Percentiles rank a stretch among this genome's conserved stretches.
These are phyloP conservation scores for Singerocomus inundabilis DNA, from an alignment of 1,284 basidiomycete genomes.

Conservation along the genomic window DNA sequence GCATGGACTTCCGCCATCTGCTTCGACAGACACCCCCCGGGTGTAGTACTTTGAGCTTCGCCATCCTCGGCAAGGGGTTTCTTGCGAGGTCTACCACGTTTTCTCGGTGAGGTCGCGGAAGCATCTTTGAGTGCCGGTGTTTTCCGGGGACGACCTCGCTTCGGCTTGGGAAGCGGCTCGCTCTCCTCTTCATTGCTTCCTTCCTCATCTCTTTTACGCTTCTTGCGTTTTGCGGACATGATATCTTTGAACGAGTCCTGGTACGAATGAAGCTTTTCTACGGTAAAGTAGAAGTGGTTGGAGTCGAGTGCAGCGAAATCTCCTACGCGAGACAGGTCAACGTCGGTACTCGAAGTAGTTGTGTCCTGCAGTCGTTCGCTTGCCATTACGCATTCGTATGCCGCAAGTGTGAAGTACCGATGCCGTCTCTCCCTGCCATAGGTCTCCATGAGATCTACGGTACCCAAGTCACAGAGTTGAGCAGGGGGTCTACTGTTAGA, in stretches of 20 bases:
- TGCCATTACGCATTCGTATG: slow-evolving; percentile 54
- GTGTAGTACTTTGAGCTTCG: background rate
- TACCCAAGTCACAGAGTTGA: slow-evolving; percentile 68
- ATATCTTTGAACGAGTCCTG: slow-evolving; percentile 48
- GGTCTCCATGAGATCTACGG: slow-evolving; percentile 69
- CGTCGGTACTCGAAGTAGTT: slow-evolving; percentile 40
- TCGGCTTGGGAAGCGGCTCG: slow-evolving; percentile 36
- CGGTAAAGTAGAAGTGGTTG: slow-evolving; percentile 53
- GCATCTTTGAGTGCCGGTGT: slow-evolving; percentile 9
- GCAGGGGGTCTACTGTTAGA: slow-evolving; percentile 60
- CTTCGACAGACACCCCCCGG: slow-evolving; percentile 1
- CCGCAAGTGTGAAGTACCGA: slow-evolving; percentile 69
- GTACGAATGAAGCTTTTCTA: slow-evolving; percentile 40
- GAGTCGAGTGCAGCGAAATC: slow-evolving; percentile 47
- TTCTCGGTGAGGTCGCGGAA: slow-evolving; percentile 17
- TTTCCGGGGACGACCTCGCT: slow-evolving; percentile 40
- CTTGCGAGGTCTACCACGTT: slow-evolving; percentile 39
- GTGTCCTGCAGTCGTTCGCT: slow-evolving; percentile 58
- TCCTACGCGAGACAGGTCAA: slow-evolving; percentile 51
- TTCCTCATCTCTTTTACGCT: slow-evolving; percentile 27
- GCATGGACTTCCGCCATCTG: background rate
- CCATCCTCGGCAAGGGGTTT: slow-evolving; percentile 9
- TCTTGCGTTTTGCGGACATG: slow-evolving; percentile 26
- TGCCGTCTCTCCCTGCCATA: slow-evolving; percentile 77
- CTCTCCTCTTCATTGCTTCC: slow-evolving; percentile 22